Evolutionary conservation across 1,139 yeast species (phyloP).

Genomic region (Hanseniaspora gamundiae): DNA sequence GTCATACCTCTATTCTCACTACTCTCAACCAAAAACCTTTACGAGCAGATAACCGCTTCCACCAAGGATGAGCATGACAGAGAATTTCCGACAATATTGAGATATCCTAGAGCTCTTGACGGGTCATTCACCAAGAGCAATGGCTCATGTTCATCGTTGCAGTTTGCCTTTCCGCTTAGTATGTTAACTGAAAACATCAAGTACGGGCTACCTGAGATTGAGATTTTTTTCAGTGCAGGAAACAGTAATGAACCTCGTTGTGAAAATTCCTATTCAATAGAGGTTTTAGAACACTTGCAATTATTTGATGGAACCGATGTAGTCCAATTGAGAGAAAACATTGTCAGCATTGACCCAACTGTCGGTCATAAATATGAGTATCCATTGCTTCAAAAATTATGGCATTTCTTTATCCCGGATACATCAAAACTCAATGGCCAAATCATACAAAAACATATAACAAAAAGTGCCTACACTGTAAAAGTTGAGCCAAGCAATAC

Average conservation of each 20-base stretch:
- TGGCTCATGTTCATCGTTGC: background rate
- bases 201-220: background rate
- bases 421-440: background rate
- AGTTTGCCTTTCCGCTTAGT: background rate
- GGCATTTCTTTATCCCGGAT: too few relatives aligned
- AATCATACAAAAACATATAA: background rate
- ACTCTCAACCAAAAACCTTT: slow-evolving; percentile 4
- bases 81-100: background rate
- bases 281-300: background rate
- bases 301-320: too few relatives aligned
- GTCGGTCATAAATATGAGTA: too few relatives aligned
- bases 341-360: too few relatives aligned
- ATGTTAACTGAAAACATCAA: background rate
- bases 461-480: background rate
- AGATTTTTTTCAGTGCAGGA: background rate
- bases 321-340: too few relatives aligned
- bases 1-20: slow-evolving; percentile 5
- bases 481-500: background rate
- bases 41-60: background rate
- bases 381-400: too few relatives aligned
- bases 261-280: background rate
- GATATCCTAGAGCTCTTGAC: background rate
- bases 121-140: background rate
- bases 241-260: background rate
- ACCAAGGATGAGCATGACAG: background rate